Evolutionary conservation across 441 rosid species (phyloP), one percentile per base, ranked within the genome.

Genomic region (Aleurites moluccanus): DNA sequence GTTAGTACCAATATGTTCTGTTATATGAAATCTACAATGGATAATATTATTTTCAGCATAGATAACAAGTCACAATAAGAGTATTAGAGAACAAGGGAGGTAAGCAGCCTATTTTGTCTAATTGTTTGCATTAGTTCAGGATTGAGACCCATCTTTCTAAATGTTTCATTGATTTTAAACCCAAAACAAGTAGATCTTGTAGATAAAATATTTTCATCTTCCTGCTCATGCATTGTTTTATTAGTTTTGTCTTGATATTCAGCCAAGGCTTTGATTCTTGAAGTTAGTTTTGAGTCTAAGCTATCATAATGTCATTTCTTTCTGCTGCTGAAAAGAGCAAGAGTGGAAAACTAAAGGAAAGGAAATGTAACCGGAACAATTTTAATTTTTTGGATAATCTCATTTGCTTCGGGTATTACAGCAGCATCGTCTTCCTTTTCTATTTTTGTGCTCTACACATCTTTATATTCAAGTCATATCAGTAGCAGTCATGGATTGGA

Each of bases 381-480:
- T 52, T 10, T 10, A 23, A 52, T 69, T 33, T 33, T 30, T 21
- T 35, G 23, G 14, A 16, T 8, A 10, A 16, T 35, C 8, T 44
- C 69, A 66, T 21, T 23, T 64, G 27, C 60, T 28, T 53, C 9
- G 62, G 4, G 33, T 69, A 30, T 30, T 21, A 30, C 20, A 20
- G 16, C 30, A 10, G 55, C 44, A 18, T 9, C 42, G 75, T 33
- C 2, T 33, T 1, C 27, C 6, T 40, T 59, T 66, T 73, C 64
- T 27, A 9, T 21, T 21, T 10, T 13, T 23, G 27, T 62, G 40
- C 44, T 52, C 28, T 64, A 25, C 16, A n/a, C 57, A 45, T 64
- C 72, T 38, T 72, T 27, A 25, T 73, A 4, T 75, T 70, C 3
- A 21, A 55, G 69, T 38, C n/a, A 33, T 61, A 21, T 10, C 13